phyloP scores from a whole-genome alignment of 352 stramenopile species.

The Phytopythium delawarense region DNA sequence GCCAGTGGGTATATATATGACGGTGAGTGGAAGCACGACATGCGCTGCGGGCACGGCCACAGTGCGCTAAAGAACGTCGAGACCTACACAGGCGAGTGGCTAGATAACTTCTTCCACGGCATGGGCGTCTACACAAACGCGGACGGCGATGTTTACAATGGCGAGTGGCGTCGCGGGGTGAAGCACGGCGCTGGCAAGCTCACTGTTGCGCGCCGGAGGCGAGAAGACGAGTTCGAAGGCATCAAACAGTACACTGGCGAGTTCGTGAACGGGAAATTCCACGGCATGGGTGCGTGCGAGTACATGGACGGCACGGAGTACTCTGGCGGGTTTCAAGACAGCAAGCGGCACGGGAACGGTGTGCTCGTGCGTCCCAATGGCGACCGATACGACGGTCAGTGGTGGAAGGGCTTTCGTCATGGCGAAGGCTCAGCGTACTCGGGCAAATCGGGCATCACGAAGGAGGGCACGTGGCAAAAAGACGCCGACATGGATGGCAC shows the following conservation, averaged over 20 bases:
- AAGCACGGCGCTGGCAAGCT: constrained; percentile 64
- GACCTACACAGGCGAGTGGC: constrained; percentile 71
- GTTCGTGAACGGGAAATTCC: constrained; percentile 50
- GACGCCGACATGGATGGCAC: constrained; percentile 51
- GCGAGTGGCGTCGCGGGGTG: constrained; percentile 53
- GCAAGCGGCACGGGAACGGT: constrained; percentile 72
- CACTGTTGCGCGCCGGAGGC: constrained; percentile 17
- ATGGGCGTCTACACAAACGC: constrained; percentile 59
- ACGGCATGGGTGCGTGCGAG: constrained; percentile 79
- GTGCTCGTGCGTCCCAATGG: constrained; percentile 32
- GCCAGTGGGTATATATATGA: constrained; percentile 69
- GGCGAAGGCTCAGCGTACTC: constrained; percentile 58
- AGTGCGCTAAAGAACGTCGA: constrained; percentile 67
- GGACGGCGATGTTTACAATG: constrained; percentile 60
- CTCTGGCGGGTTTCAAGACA: constrained; percentile 72
- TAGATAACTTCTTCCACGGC: constrained; percentile 61
- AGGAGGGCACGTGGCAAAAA: constrained; percentile 66
- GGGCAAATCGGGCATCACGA: constrained; percentile 48
- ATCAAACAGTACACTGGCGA: constrained; percentile 67
- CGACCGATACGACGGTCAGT: constrained; percentile 68
- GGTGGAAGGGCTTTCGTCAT: constrained; percentile 69
- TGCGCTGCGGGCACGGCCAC: constrained; percentile 62
- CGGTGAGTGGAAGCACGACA: constrained; percentile 69
- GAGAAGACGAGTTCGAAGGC: constrained; percentile 32
- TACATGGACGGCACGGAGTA: constrained; percentile 89